phyloP scores from a whole-genome alignment of 441 rosid genomes.

The Geranium incanum region DNA sequence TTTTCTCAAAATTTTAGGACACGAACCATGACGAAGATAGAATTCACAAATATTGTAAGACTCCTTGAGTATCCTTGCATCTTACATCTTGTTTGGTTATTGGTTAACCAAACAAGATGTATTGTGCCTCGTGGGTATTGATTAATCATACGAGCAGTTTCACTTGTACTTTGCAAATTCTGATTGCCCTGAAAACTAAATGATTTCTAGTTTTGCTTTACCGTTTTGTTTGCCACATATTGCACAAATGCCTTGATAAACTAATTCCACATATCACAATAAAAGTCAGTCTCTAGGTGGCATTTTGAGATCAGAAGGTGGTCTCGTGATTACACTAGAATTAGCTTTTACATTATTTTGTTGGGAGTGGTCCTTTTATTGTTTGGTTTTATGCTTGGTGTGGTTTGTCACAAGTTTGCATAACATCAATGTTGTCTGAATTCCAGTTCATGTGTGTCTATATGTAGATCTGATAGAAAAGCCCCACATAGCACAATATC shows the following conservation, averaged over 20 bases:
- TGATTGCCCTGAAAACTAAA: too few species aligned
- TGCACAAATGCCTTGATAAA: neutral
- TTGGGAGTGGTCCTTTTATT: conserved; percentile 5
- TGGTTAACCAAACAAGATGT: too few species aligned
- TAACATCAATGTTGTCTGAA: conserved; percentile 2
- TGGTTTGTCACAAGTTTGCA: conserved; percentile 3
- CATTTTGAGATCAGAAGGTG: neutral
- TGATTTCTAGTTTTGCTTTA: neutral
- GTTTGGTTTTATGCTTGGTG: conserved; percentile 8
- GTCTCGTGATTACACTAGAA: neutral
- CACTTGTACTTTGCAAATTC: too few species aligned
- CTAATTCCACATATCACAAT: neutral
- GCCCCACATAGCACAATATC: conserved; percentile 3
- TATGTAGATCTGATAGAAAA: neutral
- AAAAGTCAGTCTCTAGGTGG: neutral
- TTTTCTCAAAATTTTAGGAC: neutral
- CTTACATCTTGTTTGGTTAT: too few species aligned
- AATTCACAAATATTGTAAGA: neutral
- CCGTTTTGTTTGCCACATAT: neutral
- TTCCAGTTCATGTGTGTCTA: conserved; percentile 7
- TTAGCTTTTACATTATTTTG: neutral
- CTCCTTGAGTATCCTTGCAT: neutral
- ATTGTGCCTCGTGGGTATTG: neutral
- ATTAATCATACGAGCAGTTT: too few species aligned
- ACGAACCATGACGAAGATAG: neutral